Conservation (phyloP, 495 filamentous ascomycete genomes). For the Podospora appendiculata region DNA sequence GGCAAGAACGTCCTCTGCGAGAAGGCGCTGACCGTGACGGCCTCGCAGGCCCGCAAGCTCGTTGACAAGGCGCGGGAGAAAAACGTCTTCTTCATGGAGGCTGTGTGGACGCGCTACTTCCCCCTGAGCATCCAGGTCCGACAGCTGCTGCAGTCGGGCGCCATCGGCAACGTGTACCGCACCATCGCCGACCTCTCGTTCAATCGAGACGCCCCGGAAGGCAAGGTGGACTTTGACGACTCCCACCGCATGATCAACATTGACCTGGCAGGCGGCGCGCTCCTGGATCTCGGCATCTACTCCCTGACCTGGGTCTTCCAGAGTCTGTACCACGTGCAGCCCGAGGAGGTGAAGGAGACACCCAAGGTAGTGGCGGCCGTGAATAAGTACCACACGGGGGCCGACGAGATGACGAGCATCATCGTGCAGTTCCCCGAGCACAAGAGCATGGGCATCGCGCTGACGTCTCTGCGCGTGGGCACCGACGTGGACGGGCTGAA, state of each 20-base stretch:
- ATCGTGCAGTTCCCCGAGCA: conserved; percentile 66
- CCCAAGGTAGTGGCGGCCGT: conserved; percentile 50
- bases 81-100: conserved; percentile 92
- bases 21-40: conserved; percentile 89
- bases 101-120: conserved; percentile 92
- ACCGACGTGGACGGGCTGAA: conserved; percentile 58
- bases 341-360: conserved; percentile 44
- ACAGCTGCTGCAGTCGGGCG: conserved; percentile 57
- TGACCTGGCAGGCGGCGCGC: conserved; percentile 75
- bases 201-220: conserved; percentile 27
- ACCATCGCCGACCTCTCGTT: conserved; percentile 61
- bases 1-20: conserved; percentile 90
- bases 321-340: conserved; percentile 73
- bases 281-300: conserved; percentile 89
- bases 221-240: conserved; percentile 38
- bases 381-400: conserved; percentile 70
- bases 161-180: conserved; percentile 70
- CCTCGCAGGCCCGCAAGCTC: conserved; percentile 67
- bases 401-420: conserved; percentile 75
- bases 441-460: conserved; percentile 66
- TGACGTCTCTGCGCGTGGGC: conserved; percentile 61
- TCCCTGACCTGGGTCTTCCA: conserved; percentile 92
- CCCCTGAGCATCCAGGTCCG: conserved; percentile 71
- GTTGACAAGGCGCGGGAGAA: conserved; percentile 67
- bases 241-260: conserved; percentile 77